phyloP scores from a whole-genome alignment of 371 early-diverging fungal genomes.

The Mucor circinelloides region DNA sequence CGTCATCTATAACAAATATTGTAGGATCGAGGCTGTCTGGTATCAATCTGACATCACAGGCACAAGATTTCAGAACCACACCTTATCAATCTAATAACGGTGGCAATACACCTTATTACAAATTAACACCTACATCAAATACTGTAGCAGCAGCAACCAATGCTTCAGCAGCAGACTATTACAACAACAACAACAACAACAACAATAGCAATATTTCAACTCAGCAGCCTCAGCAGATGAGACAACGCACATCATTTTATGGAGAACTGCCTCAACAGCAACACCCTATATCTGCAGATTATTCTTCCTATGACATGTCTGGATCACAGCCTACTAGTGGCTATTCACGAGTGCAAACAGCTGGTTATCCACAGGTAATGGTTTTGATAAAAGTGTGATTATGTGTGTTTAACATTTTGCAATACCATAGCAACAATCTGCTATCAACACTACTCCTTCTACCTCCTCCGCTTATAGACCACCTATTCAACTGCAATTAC shows the following conservation, averaged over 20 bases:
- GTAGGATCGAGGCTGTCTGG: background rate
- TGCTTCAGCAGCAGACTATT: background rate
- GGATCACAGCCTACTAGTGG: background rate
- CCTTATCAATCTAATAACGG: background rate
- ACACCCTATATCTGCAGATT: background rate
- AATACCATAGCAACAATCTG: background rate
- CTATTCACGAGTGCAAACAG: slow-evolving; percentile 15
- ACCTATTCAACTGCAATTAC: background rate
- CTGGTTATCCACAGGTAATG: slow-evolving; percentile 22
- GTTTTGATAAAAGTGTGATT: background rate
- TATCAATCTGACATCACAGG: slow-evolving; percentile 10
- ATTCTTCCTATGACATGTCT: slow-evolving; percentile 17
- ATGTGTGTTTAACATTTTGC: background rate
- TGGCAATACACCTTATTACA: slow-evolving; percentile 1
- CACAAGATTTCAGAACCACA: slow-evolving; percentile 6
- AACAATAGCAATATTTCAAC: background rate
- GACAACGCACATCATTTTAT: slow-evolving; percentile 13
- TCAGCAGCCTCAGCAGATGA: background rate
- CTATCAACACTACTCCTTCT: background rate
- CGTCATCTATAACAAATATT: background rate
- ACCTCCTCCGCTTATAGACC: background rate
- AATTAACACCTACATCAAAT: slow-evolving; percentile 8
- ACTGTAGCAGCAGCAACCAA: background rate
- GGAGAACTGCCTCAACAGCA: background rate
- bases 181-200: background rate